Evolutionary conservation across 352 stramenopile species (phyloP).

Genomic region (Phytopythium montanum): DNA sequence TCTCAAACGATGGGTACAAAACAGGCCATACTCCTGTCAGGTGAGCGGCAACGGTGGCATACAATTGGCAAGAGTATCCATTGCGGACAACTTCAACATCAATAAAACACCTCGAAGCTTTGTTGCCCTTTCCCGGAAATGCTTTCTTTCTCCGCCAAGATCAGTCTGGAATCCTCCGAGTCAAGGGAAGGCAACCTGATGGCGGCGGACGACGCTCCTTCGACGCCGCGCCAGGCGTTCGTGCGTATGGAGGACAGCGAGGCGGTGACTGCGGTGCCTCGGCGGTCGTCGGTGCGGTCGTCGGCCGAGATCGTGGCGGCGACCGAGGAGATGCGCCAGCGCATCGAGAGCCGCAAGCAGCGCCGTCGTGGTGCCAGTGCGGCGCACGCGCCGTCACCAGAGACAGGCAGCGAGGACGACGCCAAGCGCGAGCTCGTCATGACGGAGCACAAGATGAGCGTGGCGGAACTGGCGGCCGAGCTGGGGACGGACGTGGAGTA

Average conservation of each 20-base stretch:
- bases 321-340: conserved; percentile 52
- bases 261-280: conserved; percentile 8
- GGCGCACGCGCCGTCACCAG: background rate
- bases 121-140: too few species aligned
- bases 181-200: conserved; percentile 8
- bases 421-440: conserved; percentile 44
- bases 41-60: too few species aligned
- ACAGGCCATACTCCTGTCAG: too few species aligned
- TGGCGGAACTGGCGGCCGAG: conserved; percentile 39
- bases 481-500: conserved; percentile 35
- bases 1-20: too few species aligned
- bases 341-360: conserved; percentile 43
- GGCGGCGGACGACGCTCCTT: conserved; percentile 17
- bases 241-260: conserved; percentile 32
- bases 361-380: conserved; percentile 23
- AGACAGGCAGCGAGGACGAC: conserved; percentile 9
- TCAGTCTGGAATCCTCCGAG: background rate
- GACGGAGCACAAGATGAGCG: conserved; percentile 50
- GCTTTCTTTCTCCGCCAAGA: background rate
- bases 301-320: conserved; percentile 52
- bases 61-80: too few species aligned
- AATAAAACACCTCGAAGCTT: too few species aligned
- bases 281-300: conserved; percentile 37
- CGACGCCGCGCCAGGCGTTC: conserved; percentile 26
- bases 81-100: too few species aligned